Evolutionary conservation across 2,329 filamentous ascomycete species (phyloP).

Genomic region (Capronia epimyces): DNA sequence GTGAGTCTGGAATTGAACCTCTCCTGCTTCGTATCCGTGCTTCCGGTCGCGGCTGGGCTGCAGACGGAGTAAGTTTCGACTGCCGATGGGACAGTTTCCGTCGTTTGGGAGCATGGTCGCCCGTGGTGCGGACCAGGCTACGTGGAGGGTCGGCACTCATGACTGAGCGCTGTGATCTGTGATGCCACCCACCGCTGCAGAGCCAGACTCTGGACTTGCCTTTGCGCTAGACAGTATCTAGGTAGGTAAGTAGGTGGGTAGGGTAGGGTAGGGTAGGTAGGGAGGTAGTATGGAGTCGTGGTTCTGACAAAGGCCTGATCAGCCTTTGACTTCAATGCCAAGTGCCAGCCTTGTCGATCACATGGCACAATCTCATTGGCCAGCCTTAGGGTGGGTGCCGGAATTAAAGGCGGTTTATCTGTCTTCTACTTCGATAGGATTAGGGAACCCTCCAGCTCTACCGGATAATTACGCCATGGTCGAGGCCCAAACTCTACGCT

Average conservation of each 20-base stretch:
- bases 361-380: background rate
- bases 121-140: background rate
- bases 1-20: background rate
- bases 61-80: background rate
- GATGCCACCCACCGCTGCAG: too few species aligned
- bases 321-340: too few species aligned
- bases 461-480: too few species aligned
- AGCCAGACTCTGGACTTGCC: too few species aligned
- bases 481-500: background rate
- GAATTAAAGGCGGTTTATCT: too few species aligned
- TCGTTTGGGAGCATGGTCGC: slow-evolving; percentile 1
- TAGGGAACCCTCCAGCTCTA: too few species aligned
- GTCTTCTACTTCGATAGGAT: too few species aligned
- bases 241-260: too few species aligned
- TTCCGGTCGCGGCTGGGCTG: background rate
- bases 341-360: background rate
- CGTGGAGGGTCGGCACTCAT: background rate
- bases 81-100: slow-evolving; percentile 6
- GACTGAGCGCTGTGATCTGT: background rate
- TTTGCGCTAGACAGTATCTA: too few species aligned
- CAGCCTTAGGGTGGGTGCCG: too few species aligned
- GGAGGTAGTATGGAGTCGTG: background rate
- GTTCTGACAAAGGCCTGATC: too few species aligned
- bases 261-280: too few species aligned
- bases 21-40: background rate